Evolutionary conservation across 352 stramenopile genomes (phyloP).

Genomic region (Phytophthora fragariaefolia): DNA sequence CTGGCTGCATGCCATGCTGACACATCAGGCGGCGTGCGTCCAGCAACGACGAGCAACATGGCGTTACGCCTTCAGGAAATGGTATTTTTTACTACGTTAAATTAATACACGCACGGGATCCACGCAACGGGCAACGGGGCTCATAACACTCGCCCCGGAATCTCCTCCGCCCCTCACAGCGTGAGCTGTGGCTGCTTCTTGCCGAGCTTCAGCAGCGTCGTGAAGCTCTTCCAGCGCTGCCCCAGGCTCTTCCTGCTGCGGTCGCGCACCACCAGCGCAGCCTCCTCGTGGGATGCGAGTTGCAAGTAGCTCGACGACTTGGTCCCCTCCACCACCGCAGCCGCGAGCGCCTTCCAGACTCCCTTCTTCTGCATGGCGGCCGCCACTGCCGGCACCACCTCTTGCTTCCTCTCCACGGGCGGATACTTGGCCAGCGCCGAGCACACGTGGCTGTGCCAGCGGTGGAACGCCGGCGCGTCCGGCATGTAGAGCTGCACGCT

Average conservation of each 20-base stretch:
- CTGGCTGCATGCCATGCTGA: slow-evolving; percentile 2
- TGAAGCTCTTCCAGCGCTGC: slow-evolving; percentile 28
- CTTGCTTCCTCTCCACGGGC: slow-evolving; percentile 11
- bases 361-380: slow-evolving; percentile 24
- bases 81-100: slow-evolving; percentile 29
- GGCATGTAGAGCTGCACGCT: slow-evolving; percentile 40
- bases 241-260: slow-evolving; percentile 22
- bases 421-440: slow-evolving; percentile 24
- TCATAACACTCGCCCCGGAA: slow-evolving; percentile 12
- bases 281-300: slow-evolving; percentile 3
- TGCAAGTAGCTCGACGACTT: slow-evolving; percentile 16
- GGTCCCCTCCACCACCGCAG: background rate
- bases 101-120: slow-evolving; percentile 28
- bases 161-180: slow-evolving; percentile 11
- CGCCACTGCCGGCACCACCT: slow-evolving; percentile 13
- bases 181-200: slow-evolving; percentile 18
- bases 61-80: background rate
- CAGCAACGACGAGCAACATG: background rate
- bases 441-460: slow-evolving; percentile 36
- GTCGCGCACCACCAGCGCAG: slow-evolving; percentile 7
- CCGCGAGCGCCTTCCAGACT: slow-evolving; percentile 32
- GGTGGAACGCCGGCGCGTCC: slow-evolving; percentile 21
- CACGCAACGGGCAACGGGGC: slow-evolving; percentile 12
- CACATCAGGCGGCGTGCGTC: background rate
- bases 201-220: slow-evolving; percentile 19